Percentiles rank a stretch among this genome's conserved stretches.
Evolutionary conservation across 106 monocot genomes (phyloP).

Genomic region (Alisma plantagoaquatica): DNA sequence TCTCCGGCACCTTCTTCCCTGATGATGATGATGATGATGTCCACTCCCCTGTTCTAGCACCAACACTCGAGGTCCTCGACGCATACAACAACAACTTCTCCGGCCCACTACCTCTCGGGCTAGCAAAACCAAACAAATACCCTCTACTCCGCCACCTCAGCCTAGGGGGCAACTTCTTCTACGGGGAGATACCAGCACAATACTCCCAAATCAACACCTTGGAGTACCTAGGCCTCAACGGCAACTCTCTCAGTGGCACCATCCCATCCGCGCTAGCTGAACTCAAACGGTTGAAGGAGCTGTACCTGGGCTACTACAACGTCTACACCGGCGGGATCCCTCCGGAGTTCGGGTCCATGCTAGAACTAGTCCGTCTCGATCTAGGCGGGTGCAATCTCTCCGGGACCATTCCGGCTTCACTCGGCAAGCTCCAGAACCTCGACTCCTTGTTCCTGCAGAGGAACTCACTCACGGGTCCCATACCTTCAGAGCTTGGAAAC

Average conservation of each 20-base stretch:
- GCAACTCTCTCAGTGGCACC: conserved; percentile 41
- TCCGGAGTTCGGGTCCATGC: conserved; percentile 44
- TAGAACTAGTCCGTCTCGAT: conserved; percentile 35
- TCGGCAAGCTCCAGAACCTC: conserved; percentile 35
- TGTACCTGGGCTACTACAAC: conserved; percentile 78
- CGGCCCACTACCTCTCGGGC: conserved; percentile 31
- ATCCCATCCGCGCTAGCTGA: conserved; percentile 35
- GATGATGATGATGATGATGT: no score
- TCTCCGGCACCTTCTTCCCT: conserved; percentile 44
- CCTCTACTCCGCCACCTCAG: conserved; percentile 40
- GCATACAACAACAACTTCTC: conserved; percentile 85
- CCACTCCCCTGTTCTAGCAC: conserved; percentile 17
- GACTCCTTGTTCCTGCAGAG: conserved; percentile 55
- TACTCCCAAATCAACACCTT: conserved; percentile 28
- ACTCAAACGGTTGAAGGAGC: conserved; percentile 25
- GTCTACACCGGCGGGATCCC: conserved; percentile 64
- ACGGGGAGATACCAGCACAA: conserved; percentile 44
- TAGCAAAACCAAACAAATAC: conserved; percentile 8
- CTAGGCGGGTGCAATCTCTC: conserved; percentile 46
- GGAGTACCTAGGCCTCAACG: conserved; percentile 72
- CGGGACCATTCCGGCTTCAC: conserved; percentile 39
- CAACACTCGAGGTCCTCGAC: conserved; percentile 40
- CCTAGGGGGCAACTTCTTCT: conserved; percentile 77
- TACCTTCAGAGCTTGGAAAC: conserved; percentile 50
- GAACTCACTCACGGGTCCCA: conserved; percentile 43